Base-by-base conservation (phyloP, 257 asterid genomes). In the Nicotiana benthamiana region DNA sequence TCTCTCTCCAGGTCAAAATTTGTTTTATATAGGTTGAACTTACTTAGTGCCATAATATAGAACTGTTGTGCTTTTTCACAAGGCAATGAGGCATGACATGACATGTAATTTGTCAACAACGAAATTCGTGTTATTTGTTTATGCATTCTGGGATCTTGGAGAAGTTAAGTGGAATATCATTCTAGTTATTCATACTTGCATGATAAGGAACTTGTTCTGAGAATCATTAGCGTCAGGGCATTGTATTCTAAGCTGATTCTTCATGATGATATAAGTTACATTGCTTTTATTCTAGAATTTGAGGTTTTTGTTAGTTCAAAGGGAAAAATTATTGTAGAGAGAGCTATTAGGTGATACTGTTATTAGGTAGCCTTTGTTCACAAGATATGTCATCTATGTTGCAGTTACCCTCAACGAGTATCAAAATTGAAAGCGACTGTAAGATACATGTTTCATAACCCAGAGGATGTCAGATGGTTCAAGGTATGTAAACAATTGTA, bases 401-500 rank as follows among this genome's bases (percentile, higher is more conserved):
- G 94, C 97, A 96, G 99, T 30, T 96, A 96, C 80, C 98, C 99
- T n/a, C 97, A 87, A 75, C 90, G 98, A 82, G 99, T 96, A 43
- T 96, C 99, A 36, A 96, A 96, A 91, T 72, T 85, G 59, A 96
- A 92, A 87, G 95, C 99, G 16, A 91, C 97, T 2, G 97, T 94
- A 84, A 88, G 98, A 77, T 96, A 86, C 85, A 94, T 96, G 99
- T 94, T 96, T 79, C 99, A 94, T 82, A 96, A 79, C 82, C 98
- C 98, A 1, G 99, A 96, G 87, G 99, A 96, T 80, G 98, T 96
- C 77, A 94, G 81, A 91, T 96, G 98, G 98, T 96, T 96, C 97
- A 96, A 94, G 98, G 99, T 94, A 79, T 82, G 83, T 46, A 43
- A 16, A 9, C 61, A 75, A 46, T 54, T 61, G 63, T 24, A 54